Percentiles rank a stretch among this genome's conserved stretches.
Evolutionary conservation across 1,284 basidiomycete species (phyloP).

Genomic region (Tylopilus sp.): DNA sequence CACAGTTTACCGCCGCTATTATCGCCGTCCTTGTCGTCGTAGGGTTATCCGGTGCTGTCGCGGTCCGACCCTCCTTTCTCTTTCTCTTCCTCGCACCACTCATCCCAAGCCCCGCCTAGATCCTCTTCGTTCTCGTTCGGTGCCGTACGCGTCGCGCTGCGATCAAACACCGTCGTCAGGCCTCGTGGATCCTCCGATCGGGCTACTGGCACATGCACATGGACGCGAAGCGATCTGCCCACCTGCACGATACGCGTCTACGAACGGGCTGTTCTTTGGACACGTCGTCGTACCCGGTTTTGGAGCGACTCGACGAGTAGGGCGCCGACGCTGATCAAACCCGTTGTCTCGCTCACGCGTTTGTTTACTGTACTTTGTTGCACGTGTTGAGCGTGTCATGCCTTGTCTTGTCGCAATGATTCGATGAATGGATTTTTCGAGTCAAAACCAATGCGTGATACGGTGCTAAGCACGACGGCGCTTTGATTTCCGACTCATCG

Average conservation of each 20-base stretch:
- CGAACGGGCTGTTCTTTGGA: slow-evolving; percentile 24
- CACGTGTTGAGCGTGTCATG: not conserved
- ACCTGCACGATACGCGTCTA: slow-evolving; percentile 13
- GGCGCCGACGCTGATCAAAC: no score
- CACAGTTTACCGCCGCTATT: slow-evolving; percentile 4
- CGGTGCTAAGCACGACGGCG: no score
- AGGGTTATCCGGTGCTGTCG: slow-evolving; percentile 11
- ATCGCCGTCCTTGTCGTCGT: slow-evolving; percentile 11
- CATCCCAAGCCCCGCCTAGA: slow-evolving; percentile 21
- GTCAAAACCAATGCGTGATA: no score
- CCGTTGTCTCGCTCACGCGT: no score
- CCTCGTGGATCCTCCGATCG: slow-evolving; percentile 37
- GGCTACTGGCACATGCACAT: slow-evolving; percentile 31
- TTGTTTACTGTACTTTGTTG: slow-evolving; percentile 3
- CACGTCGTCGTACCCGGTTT: slow-evolving; percentile 29
- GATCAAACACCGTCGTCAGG: slow-evolving; percentile 38
- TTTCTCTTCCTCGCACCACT: not conserved
- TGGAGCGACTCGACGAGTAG: slow-evolving; percentile 22
- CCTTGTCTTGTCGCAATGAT: no score
- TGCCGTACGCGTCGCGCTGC: slow-evolving; percentile 25
- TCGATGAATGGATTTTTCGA: no score
- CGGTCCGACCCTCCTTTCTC: slow-evolving; percentile 18
- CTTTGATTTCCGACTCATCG: no score
- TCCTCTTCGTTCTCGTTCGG: slow-evolving; percentile 24
- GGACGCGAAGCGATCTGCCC: slow-evolving; percentile 24